Evolutionary conservation across 2,329 filamentous ascomycete genomes (phyloP).

Genomic region (Colletotrichum scovillei): DNA sequence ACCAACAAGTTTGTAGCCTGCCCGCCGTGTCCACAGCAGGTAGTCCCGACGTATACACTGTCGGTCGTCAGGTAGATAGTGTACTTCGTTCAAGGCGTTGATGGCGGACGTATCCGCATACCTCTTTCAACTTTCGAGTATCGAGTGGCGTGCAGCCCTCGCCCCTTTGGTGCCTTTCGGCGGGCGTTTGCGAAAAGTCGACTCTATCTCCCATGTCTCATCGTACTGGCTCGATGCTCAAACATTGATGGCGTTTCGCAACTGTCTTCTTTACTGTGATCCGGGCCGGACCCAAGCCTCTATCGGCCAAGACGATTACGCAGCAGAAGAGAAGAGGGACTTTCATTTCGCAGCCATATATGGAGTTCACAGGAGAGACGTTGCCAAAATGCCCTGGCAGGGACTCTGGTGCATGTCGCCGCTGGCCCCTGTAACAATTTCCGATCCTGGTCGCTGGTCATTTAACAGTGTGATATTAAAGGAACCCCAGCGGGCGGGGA

Average conservation of each 20-base stretch:
- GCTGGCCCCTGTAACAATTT: constrained; percentile 22
- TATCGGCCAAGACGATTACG: background rate
- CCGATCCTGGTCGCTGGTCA: constrained; percentile 30
- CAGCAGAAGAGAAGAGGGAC: background rate
- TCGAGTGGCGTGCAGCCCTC: constrained; percentile 1
- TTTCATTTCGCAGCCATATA: background rate
- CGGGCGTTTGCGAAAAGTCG: constrained; percentile 4
- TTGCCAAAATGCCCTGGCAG: constrained; percentile 9
- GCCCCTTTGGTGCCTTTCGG: background rate
- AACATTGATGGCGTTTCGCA: background rate
- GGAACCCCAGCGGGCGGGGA: constrained; percentile 7
- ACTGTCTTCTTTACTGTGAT: constrained; percentile 2
- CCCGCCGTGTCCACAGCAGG: background rate
- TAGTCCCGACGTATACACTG: background rate
- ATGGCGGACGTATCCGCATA: background rate
- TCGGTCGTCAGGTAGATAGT: no score
- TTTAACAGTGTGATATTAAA: constrained; percentile 27
- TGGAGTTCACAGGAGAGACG: background rate
- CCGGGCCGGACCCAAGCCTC: background rate
- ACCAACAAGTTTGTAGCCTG: background rate
- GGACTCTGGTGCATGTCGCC: constrained; percentile 5
- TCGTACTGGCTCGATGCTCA: background rate
- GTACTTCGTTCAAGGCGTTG: background rate
- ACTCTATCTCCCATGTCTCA: background rate
- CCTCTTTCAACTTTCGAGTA: no score